These are phyloP conservation scores for Candida alai DNA, from an alignment of 805 yeast genomes.

Conservation along the genomic window DNA sequence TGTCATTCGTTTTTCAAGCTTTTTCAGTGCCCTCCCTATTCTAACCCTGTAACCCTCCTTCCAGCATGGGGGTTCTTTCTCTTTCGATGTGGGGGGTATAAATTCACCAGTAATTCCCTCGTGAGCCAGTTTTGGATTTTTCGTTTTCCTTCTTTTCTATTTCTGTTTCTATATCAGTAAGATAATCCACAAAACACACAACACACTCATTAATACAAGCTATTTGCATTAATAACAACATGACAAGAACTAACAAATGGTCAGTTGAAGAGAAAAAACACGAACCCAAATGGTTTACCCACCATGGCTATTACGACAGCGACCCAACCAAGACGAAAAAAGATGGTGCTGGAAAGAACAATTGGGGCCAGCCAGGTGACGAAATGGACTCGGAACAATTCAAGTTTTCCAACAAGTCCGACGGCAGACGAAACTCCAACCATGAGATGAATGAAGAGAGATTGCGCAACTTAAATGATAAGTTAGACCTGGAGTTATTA, in stretches of 20 bases:
- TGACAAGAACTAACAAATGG: conserved; percentile 84
- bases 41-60: not conserved
- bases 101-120: not conserved
- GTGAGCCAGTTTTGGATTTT: too few species aligned
- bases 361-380: conserved; percentile 85
- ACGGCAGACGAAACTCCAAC: conserved; percentile 37
- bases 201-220: not conserved
- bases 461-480: conserved; percentile 19
- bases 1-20: not conserved
- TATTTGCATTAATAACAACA: conserved; percentile 17
- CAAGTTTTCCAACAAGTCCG: conserved; percentile 16
- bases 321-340: conserved; percentile 78
- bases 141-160: not conserved
- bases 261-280: conserved; percentile 61
- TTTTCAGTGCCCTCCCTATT: not conserved
- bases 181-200: too few species aligned
- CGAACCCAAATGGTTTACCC: conserved; percentile 73
- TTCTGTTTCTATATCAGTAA: not conserved
- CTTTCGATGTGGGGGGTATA: too few species aligned
- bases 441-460: conserved; percentile 31
- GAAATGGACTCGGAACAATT: conserved; percentile 63
- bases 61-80: too few species aligned
- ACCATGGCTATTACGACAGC: conserved; percentile 62
- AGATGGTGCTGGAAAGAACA: conserved; percentile 79
- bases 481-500: conserved; percentile 15